Evolutionary conservation across 768 basidiomycete species (phyloP).

Genomic region (Gloeophyllum trabeum): DNA sequence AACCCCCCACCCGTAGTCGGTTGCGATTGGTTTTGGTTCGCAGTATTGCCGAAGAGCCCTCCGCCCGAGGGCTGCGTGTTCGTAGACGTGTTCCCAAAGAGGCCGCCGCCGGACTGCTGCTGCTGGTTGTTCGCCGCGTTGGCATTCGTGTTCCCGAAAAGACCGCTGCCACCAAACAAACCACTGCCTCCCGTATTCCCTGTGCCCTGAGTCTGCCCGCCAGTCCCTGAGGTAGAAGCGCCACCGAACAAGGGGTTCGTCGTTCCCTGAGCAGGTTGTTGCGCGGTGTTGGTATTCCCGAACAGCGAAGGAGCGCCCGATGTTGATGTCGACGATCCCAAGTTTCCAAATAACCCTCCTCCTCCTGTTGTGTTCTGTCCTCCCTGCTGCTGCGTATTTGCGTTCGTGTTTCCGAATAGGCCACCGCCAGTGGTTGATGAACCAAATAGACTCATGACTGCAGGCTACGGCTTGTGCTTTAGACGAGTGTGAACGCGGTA

Average conservation of each 20-base stretch:
- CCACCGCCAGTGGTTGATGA: constrained; percentile 8
- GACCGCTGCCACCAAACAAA: too few species aligned
- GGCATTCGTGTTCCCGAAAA: constrained; percentile 9
- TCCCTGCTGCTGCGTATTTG: constrained; percentile 2
- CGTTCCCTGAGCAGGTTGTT: neutral
- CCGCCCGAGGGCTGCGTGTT: constrained; percentile 4
- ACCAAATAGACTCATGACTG: neutral
- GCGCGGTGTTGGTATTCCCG: constrained; percentile 6
- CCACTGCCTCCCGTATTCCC: too few species aligned
- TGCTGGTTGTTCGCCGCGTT: neutral
- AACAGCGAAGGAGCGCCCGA: constrained; percentile 9
- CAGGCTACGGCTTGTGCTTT: too few species aligned
- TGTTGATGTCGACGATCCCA: neutral
- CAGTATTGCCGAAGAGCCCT: constrained; percentile 11
- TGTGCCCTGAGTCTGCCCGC: constrained; percentile 4
- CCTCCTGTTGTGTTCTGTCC: constrained; percentile 6
- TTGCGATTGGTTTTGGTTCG: too few species aligned
- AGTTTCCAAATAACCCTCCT: constrained; percentile 18
- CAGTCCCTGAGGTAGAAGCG: neutral
- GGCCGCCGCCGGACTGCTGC: constrained; percentile 2
- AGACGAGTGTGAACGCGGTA: too few species aligned
- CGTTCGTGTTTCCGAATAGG: constrained; percentile 10
- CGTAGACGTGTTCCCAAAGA: constrained; percentile 5
- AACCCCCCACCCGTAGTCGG: constrained; percentile 9
- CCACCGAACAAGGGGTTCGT: neutral